A percentile compares a stretch with the other conserved stretches of the same genome.
Conservation (phyloP, 306 rosid species). For the Dryas alaskensis region DNA sequence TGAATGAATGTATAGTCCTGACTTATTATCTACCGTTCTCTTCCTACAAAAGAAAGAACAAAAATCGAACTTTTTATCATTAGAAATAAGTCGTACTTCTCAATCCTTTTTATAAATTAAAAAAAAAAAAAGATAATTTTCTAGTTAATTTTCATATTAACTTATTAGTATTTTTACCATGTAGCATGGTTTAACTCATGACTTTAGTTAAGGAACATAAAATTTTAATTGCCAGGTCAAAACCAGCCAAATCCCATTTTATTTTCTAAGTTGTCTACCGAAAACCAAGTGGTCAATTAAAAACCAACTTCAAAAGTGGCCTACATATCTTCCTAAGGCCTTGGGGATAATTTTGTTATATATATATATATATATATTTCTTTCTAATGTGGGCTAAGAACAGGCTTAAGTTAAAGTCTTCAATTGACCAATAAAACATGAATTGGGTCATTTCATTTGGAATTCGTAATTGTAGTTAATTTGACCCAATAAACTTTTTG, state of each 20-base stretch:
- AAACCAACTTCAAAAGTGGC: background rate
- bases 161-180: background rate
- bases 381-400: background rate
- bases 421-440: background rate
- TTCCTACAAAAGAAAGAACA: no score
- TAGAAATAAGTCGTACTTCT: no score
- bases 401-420: background rate
- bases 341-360: no score
- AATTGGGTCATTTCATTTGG: background rate
- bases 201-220: background rate
- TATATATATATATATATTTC: background rate
- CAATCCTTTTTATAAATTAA: no score
- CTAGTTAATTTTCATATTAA: background rate
- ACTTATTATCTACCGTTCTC: no score
- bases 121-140: no score
- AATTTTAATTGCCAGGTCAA: background rate
- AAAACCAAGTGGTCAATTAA: background rate
- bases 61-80: no score
- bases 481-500: background rate
- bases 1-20: no score
- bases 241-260: background rate
- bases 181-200: no score
- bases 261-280: slow-evolving; percentile 3
- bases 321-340: background rate
- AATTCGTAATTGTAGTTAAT: background rate